Conservation (phyloP, 2,329 filamentous ascomycete genomes). For the Stachybotrys chlorohalonatus region DNA sequence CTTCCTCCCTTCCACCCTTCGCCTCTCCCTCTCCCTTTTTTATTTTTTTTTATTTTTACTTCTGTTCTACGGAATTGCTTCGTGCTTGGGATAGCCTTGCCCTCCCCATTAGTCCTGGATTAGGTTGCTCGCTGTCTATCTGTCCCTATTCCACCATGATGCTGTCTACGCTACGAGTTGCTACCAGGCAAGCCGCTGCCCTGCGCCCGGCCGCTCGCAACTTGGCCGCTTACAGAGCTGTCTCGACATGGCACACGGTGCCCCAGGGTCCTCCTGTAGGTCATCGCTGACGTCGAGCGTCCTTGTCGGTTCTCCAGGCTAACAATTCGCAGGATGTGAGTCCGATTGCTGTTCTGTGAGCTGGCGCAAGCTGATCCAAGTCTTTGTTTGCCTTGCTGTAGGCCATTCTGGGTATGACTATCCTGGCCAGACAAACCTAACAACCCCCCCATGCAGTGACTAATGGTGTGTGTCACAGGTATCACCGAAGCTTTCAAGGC, state of each 20-base stretch:
- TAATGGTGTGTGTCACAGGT: conserved; percentile 35
- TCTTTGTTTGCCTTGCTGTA: conserved; percentile 20
- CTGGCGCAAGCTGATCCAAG: neutral
- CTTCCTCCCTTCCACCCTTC: neutral
- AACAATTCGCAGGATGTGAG: conserved; percentile 26
- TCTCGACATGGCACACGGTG: conserved; percentile 84
- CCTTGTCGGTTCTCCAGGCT: conserved; percentile 4
- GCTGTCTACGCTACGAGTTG: conserved; percentile 47
- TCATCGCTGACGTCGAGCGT: conserved; percentile 13
- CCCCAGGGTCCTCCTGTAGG: conserved; percentile 89
- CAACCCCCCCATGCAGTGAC: conserved; percentile 6
- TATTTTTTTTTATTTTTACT: neutral
- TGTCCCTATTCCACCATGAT: conserved; percentile 26
- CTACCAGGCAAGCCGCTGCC: conserved; percentile 39
- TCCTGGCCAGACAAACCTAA: conserved; percentile 5
- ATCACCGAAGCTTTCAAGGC: conserved; percentile 99
- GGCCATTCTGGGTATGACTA: conserved; percentile 65
- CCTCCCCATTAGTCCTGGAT: neutral
- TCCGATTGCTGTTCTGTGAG: conserved; percentile 7
- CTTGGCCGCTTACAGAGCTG: conserved; percentile 40
- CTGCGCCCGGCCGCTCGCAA: conserved; percentile 29
- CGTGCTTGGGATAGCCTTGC: neutral
- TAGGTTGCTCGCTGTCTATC: neutral
- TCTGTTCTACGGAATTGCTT: too few species aligned
- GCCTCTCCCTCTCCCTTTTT: neutral